These are phyloP conservation scores for Phytopythium boreale DNA, from an alignment of 352 stramenopile genomes.

Conservation along the genomic window DNA sequence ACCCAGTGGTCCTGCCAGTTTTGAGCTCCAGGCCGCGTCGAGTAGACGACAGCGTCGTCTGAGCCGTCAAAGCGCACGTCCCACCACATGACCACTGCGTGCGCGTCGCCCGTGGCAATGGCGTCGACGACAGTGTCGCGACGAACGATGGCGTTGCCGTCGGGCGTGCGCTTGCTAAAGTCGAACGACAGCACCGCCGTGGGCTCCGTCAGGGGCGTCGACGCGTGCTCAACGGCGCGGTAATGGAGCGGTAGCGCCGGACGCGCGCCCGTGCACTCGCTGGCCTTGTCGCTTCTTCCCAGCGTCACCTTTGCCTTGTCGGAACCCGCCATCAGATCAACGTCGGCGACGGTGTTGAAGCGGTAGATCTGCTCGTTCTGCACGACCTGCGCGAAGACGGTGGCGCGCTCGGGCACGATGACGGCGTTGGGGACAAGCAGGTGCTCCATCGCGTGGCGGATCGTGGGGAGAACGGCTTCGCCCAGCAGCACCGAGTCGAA, in stretches of 20 bases:
- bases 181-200: slow-evolving; percentile 59
- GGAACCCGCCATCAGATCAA: slow-evolving; percentile 8
- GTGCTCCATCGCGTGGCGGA: slow-evolving; percentile 72
- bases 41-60: slow-evolving; percentile 55
- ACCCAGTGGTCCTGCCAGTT: slow-evolving; percentile 88
- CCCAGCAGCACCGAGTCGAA: slow-evolving; percentile 91
- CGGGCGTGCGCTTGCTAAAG: slow-evolving; percentile 40
- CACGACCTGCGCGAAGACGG: slow-evolving; percentile 68
- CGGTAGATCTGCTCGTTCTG: slow-evolving; percentile 63
- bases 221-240: slow-evolving; percentile 30
- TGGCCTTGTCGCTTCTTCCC: slow-evolving; percentile 51
- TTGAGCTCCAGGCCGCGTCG: slow-evolving; percentile 51
- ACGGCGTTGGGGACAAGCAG: slow-evolving; percentile 52
- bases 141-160: slow-evolving; percentile 13
- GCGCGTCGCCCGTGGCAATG: slow-evolving; percentile 28
- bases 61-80: slow-evolving; percentile 54
- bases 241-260: slow-evolving; percentile 70
- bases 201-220: slow-evolving; percentile 38
- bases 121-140: slow-evolving; percentile 40
- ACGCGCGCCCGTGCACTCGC: slow-evolving; percentile 56
- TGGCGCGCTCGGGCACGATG: slow-evolving; percentile 67
- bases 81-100: slow-evolving; percentile 86
- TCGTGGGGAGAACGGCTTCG: slow-evolving; percentile 84
- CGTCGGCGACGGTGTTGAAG: slow-evolving; percentile 47
- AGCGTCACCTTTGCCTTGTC: slow-evolving; percentile 23